Evolutionary conservation across 2,329 filamentous ascomycete species (phyloP).

Genomic region (Trichophyton mentagrophytes): DNA sequence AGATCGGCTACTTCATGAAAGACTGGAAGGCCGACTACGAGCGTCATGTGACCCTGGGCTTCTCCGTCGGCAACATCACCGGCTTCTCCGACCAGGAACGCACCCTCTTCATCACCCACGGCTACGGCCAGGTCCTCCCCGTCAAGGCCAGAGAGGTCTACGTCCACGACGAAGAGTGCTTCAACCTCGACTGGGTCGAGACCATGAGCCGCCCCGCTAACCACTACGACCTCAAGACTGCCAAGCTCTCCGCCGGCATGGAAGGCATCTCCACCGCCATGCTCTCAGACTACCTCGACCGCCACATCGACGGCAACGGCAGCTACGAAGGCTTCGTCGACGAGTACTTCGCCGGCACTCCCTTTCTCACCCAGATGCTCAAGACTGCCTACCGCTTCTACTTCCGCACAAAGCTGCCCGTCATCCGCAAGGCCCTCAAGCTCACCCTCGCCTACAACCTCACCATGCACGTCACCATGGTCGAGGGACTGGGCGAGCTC

Average conservation of each 20-base stretch:
- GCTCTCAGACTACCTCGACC: slow-evolving; percentile 84
- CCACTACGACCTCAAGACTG: slow-evolving; percentile 75
- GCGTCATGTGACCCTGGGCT: slow-evolving; percentile 71
- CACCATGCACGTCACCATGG: slow-evolving; percentile 85
- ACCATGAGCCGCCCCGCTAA: slow-evolving; percentile 60
- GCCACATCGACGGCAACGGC: slow-evolving; percentile 80
- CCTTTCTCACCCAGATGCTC: slow-evolving; percentile 87
- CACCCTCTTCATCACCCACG: slow-evolving; percentile 85
- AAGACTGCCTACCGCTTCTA: slow-evolving; percentile 95
- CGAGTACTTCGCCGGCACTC: slow-evolving; percentile 90
- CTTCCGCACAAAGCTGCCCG: slow-evolving; percentile 70
- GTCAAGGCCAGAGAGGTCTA: slow-evolving; percentile 90
- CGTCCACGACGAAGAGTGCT: slow-evolving; percentile 82
- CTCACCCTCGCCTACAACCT: slow-evolving; percentile 92
- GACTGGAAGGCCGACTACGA: slow-evolving; percentile 98
- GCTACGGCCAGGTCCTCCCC: slow-evolving; percentile 84
- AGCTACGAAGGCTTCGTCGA: slow-evolving; percentile 90
- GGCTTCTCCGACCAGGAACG: slow-evolving; percentile 54
- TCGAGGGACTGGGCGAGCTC: slow-evolving; percentile 66
- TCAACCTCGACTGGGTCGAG: slow-evolving; percentile 89
- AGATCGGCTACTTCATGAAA: slow-evolving; percentile 97
- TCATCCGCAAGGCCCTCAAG: slow-evolving; percentile 91
- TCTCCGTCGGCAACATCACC: slow-evolving; percentile 92
- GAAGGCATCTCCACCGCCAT: slow-evolving; percentile 72
- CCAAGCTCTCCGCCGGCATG: slow-evolving; percentile 76